Evolutionary conservation across 1,139 yeast species (phyloP).

Genomic region (Blastobotrys illinoisensis): DNA sequence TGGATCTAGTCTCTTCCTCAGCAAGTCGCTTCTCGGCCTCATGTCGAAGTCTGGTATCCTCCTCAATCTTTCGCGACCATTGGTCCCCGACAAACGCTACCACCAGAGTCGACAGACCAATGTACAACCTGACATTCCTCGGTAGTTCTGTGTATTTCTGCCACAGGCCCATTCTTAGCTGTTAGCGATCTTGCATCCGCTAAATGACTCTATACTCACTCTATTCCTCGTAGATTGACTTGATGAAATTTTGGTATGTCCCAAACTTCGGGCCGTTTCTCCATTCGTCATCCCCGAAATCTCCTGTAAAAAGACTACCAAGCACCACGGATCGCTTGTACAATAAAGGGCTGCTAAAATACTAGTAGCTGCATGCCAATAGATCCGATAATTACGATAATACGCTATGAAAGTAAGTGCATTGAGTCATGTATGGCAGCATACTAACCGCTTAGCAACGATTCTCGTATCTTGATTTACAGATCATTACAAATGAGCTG

Average conservation of each 20-base stretch:
- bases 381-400: background rate
- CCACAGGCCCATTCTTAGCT: slow-evolving; percentile 22
- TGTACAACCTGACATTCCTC: slow-evolving; percentile 45
- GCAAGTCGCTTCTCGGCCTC: slow-evolving; percentile 35
- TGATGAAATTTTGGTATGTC: background rate
- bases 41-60: slow-evolving; percentile 40
- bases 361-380: background rate
- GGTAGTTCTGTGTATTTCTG: slow-evolving; percentile 48
- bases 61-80: slow-evolving; percentile 43
- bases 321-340: background rate
- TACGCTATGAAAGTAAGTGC: background rate
- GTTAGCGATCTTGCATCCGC: background rate
- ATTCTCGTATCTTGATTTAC: slow-evolving; percentile 76
- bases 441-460: slow-evolving; percentile 52
- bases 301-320: no score
- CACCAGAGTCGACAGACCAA: slow-evolving; percentile 49
- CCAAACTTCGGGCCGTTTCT: background rate
- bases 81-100: slow-evolving; percentile 51
- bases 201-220: background rate
- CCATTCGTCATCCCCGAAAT: background rate
- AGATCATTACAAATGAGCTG: slow-evolving; percentile 64
- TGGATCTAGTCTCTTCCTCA: slow-evolving; percentile 9
- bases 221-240: background rate
- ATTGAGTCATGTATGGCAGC: background rate
- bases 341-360: background rate